A percentile compares a stretch with the other conserved stretches of the same genome.
phyloP scores from a whole-genome alignment of 1,284 basidiomycete genomes.

The Trichosporon inkin region DNA sequence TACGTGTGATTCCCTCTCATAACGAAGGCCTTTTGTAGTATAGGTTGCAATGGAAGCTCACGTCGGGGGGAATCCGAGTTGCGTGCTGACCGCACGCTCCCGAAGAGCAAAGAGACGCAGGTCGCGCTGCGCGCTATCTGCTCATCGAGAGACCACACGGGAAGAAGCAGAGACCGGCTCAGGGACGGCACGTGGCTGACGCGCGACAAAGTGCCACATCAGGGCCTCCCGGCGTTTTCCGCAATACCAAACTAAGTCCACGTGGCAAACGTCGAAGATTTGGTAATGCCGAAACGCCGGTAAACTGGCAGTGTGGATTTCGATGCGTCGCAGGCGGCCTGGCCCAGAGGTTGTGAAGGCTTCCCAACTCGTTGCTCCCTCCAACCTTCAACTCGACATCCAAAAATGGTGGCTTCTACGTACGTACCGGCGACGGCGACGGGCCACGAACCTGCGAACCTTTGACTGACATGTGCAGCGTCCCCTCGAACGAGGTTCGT shows the following conservation, averaged over 20 bases:
- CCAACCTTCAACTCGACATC: not conserved
- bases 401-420: slow-evolving; percentile 8
- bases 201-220: not conserved
- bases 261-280: not conserved
- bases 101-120: too few relatives aligned
- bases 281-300: slow-evolving; percentile 1
- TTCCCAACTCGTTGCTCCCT: not conserved
- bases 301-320: slow-evolving; percentile 6
- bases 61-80: too few relatives aligned
- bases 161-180: not conserved
- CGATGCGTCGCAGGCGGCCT: not conserved
- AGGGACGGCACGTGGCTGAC: not conserved
- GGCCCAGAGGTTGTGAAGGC: not conserved
- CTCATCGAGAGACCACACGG: too few relatives aligned
- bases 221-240: not conserved
- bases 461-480: slow-evolving; percentile 13
- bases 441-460: not conserved
- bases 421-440: not conserved
- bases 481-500: slow-evolving; percentile 18
- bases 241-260: not conserved
- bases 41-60: too few relatives aligned
- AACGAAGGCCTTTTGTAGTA: too few relatives aligned
- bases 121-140: too few relatives aligned
- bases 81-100: too few relatives aligned
- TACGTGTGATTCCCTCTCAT: too few relatives aligned